Percentiles rank a stretch among this genome's conserved stretches.
Evolutionary conservation across 176 grass and related monocot species (phyloP).

Genomic region (Carex parvula): DNA sequence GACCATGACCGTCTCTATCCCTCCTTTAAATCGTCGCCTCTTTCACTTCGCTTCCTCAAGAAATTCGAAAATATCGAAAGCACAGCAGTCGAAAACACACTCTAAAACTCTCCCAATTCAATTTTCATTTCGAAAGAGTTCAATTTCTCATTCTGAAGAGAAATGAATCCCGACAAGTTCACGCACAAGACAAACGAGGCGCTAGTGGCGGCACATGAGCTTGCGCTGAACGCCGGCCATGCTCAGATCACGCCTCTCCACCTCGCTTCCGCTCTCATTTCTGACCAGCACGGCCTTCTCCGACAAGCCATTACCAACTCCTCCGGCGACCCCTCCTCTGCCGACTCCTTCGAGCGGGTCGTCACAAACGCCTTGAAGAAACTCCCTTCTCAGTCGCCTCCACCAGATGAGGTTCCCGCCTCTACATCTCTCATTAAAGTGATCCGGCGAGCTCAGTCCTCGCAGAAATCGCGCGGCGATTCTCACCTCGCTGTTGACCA

Average conservation of each 20-base stretch:
- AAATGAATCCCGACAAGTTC: conserved; percentile 97
- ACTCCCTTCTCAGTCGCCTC: conserved; percentile 55
- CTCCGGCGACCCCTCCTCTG: conserved; percentile 30
- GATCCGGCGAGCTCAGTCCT: conserved; percentile 58
- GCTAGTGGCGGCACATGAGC: conserved; percentile 71
- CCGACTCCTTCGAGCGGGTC: conserved; percentile 59
- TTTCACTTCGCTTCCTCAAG: neutral
- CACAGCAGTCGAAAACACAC: neutral
- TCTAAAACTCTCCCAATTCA: neutral
- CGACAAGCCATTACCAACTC: conserved; percentile 52
- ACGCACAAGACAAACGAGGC: conserved; percentile 98
- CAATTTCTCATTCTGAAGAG: neutral
- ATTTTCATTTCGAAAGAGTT: neutral
- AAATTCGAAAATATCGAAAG: neutral
- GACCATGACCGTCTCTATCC: conserved; percentile 26
- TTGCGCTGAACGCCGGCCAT: conserved; percentile 51
- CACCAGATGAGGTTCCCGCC: conserved; percentile 47
- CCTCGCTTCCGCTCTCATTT: conserved; percentile 44
- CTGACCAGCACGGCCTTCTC: conserved; percentile 47
- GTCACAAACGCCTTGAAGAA: conserved; percentile 46
- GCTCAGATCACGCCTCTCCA: conserved; percentile 70
- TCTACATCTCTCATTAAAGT: conserved; percentile 58
- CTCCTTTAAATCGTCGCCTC: conserved; percentile 12
- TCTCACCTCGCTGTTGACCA: conserved; percentile 76
- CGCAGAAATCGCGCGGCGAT: conserved; percentile 60